phyloP scores from a whole-genome alignment of 2,329 filamentous ascomycete genomes.

The Epichloe sp. region DNA sequence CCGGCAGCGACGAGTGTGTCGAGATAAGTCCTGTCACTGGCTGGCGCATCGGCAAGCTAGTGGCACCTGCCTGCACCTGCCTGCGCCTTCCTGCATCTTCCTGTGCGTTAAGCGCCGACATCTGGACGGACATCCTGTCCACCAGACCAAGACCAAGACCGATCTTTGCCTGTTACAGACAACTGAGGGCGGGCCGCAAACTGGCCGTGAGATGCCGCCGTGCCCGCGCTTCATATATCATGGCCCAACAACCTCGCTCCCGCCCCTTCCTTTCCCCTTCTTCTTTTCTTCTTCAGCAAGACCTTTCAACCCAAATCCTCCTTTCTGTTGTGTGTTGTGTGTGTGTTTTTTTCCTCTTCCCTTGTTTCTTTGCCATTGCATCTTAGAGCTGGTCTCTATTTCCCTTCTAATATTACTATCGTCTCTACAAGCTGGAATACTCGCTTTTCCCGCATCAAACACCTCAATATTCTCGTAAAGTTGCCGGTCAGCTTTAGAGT shows the following conservation, averaged over 20 bases:
- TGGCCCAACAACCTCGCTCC: background rate
- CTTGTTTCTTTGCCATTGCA: slow-evolving; percentile 24
- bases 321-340: slow-evolving; percentile 31
- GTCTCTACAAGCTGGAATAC: slow-evolving; percentile 9
- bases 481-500: slow-evolving; percentile 30
- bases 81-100: background rate
- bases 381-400: slow-evolving; percentile 43
- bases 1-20: slow-evolving; percentile 7
- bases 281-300: slow-evolving; percentile 51
- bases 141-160: background rate
- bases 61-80: background rate
- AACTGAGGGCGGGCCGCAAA: background rate
- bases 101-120: slow-evolving; percentile 1
- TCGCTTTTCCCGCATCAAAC: slow-evolving; percentile 3
- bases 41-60: slow-evolving; percentile 1
- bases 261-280: slow-evolving; percentile 23
- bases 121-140: background rate
- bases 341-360: slow-evolving; percentile 20
- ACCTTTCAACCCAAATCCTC: slow-evolving; percentile 39
- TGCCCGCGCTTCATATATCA: background rate
- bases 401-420: slow-evolving; percentile 20
- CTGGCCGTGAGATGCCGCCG: background rate
- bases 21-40: slow-evolving; percentile 2
- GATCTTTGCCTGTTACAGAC: background rate
- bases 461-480: slow-evolving; percentile 10